These are phyloP conservation scores for Oemleria cerasiformis DNA, from an alignment of 306 rosid genomes.

Conservation along the genomic window DNA sequence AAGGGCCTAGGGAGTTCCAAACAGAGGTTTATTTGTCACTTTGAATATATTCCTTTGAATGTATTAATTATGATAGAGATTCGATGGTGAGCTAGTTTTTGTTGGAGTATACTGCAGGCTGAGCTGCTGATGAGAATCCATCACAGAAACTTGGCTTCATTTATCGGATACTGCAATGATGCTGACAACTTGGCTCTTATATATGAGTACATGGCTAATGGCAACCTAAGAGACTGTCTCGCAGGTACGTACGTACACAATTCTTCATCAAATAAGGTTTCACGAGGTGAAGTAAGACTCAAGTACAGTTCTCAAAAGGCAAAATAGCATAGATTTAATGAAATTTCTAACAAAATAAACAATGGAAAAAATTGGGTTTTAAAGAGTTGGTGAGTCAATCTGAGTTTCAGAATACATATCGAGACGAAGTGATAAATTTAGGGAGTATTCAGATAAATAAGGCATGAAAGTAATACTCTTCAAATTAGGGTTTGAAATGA, in stretches of 20 bases:
- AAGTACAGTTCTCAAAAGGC: no score
- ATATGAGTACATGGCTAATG: slow-evolving; percentile 60
- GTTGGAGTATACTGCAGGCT: slow-evolving; percentile 41
- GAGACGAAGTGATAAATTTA: no score
- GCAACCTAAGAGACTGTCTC: slow-evolving; percentile 51
- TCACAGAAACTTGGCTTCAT: slow-evolving; percentile 59
- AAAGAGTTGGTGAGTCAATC: no score
- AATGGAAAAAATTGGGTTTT: no score
- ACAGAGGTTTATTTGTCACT: slow-evolving; percentile 42
- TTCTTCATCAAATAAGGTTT: no score
- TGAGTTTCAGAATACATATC: no score
- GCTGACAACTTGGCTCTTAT: slow-evolving; percentile 54
- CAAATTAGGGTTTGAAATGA: no score
- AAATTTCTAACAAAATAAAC: no score
- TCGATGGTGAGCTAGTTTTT: background rate
- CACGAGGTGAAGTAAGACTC: no score
- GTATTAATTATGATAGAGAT: background rate
- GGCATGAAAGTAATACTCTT: no score
- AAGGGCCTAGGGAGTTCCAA: slow-evolving; percentile 68
- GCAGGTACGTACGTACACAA: slow-evolving; percentile 39
- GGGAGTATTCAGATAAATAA: no score
- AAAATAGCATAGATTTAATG: no score
- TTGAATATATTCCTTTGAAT: background rate
- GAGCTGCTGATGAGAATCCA: slow-evolving; percentile 59
- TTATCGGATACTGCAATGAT: slow-evolving; percentile 54